phyloP scores from a whole-genome alignment of 2,329 filamentous ascomycete species.

The Alternaria arborescens region DNA sequence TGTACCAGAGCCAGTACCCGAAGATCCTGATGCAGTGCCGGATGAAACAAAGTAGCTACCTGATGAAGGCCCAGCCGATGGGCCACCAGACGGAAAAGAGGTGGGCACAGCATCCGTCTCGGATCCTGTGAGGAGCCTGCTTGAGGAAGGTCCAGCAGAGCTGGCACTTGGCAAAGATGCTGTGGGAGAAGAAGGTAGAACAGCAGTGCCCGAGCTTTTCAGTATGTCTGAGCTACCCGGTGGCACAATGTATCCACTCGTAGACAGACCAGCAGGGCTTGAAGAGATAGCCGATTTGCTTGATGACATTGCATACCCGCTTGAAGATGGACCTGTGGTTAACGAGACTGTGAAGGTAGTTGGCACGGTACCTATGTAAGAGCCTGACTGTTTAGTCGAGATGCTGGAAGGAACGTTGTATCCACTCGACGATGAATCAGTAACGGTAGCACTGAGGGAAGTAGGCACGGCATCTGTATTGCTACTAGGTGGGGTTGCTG shows the following conservation, averaged over 20 bases:
- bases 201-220: neutral
- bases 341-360: slow-evolving; percentile 1
- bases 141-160: slow-evolving; percentile 1
- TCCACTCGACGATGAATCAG: slow-evolving; percentile 7
- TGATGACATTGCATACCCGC: neutral
- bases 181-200: neutral
- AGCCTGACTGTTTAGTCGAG: slow-evolving; percentile 5
- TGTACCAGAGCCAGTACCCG: slow-evolving; percentile 15
- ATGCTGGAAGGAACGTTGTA: slow-evolving; percentile 6
- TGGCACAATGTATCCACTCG: slow-evolving; percentile 4
- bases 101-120: neutral
- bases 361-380: neutral
- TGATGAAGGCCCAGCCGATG: slow-evolving; percentile 3
- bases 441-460: neutral
- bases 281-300: neutral
- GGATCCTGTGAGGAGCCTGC: neutral
- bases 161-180: neutral
- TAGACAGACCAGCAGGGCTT: neutral
- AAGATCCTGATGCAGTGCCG: neutral
- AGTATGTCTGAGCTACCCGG: neutral
- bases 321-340: slow-evolving; percentile 5
- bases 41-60: neutral
- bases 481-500: slow-evolving; percentile 1
- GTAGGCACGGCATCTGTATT: slow-evolving; percentile 7
- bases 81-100: neutral